A percentile compares a stretch with the other conserved stretches of the same genome.
Conservation (phyloP, 306 rosid genomes). For the Ormosia semicastrata region DNA sequence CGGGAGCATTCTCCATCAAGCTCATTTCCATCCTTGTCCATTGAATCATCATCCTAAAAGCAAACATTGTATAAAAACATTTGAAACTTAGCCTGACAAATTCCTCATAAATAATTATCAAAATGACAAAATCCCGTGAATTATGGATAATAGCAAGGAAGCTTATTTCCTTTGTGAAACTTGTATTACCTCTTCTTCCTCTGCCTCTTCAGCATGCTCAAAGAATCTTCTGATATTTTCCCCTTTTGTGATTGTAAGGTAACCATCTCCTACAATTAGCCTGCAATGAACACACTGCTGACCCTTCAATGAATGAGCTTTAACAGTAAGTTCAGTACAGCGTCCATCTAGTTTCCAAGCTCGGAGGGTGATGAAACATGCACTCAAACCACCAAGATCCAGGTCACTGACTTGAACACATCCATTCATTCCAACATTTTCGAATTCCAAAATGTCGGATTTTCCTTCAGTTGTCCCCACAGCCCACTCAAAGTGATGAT, state of each 20-base stretch:
- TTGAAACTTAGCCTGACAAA: slow-evolving; percentile 13
- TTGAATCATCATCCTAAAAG: slow-evolving; percentile 84
- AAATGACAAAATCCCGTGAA: background rate
- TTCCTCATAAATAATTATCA: slow-evolving; percentile 8
- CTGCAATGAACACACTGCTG: slow-evolving; percentile 96
- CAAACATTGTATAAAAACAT: slow-evolving; percentile 24
- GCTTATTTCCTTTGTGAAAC: slow-evolving; percentile 31
- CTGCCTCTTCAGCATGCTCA: slow-evolving; percentile 99
- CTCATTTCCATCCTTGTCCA: slow-evolving; percentile 93
- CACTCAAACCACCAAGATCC: slow-evolving; percentile 74
- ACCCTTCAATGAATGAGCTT: slow-evolving; percentile 94
- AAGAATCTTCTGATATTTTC: slow-evolving; percentile 88
- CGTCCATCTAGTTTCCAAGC: slow-evolving; percentile 97
- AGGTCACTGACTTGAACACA: slow-evolving; percentile 75
- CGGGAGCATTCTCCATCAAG: slow-evolving; percentile 98
- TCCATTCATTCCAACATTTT: slow-evolving; percentile 89
- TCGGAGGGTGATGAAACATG: slow-evolving; percentile 86
- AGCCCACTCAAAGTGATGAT: slow-evolving; percentile 98
- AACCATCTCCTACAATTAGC: slow-evolving; percentile 88
- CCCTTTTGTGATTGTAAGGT: slow-evolving; percentile 87
- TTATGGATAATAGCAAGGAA: slow-evolving; percentile 16
- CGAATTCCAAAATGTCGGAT: slow-evolving; percentile 88
- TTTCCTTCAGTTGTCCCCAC: slow-evolving; percentile 98
- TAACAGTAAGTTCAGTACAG: slow-evolving; percentile 85
- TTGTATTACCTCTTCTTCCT: slow-evolving; percentile 93